Base-by-base conservation (phyloP, 805 yeast species). In the Phaffomyces thermotolerans region DNA sequence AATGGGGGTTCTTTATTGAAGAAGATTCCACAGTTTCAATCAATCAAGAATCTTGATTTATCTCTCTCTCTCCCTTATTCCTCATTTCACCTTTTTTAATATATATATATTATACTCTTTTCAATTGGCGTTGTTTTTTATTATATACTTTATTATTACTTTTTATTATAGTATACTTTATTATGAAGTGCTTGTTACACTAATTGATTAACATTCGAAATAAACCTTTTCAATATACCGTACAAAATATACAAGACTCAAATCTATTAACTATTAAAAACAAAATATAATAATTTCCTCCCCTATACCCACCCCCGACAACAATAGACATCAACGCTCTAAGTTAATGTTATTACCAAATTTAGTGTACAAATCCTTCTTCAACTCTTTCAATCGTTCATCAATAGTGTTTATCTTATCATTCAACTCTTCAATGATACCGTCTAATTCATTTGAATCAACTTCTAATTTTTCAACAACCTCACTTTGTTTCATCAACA, bases 321-420 rank as follows among this genome's bases (percentile, higher is more conserved):
- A n/a, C n/a, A n/a, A n/a, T n/a, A n/a, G n/a, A n/a, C 10, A n/a
- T 57, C 57, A 73, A 51, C 80, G 71, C 60, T 91, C 99, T 39
- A 91, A 67, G 60, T 90, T 90, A 59, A 91, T 93, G 46, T 87
- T 80, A 53, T 76, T 77, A 23, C 98, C 99, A 59, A 91, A 93
- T 62, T 85, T 88, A 15, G 86, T 87, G 57, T 91, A 93, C 44
- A 91, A 68, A n/a, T 70, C 72, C 30, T 76, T 73, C 66, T 91
- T 91, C 55, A 91, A 72, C 25, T 63, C 73, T 9, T 63, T 62
- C 62, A 91, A 68, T 46, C 75, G 66, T 4, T 69, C 72, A 47
- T 80, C 81, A 31, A 81, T 66, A 1, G 59, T 69, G 2, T 70
- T 76, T 30, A 84, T 68, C 46, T 72, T 59, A 4, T 58, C 54